Conservation (phyloP, 257 asterid genomes). For the Solanum pinnatisectum region DNA sequence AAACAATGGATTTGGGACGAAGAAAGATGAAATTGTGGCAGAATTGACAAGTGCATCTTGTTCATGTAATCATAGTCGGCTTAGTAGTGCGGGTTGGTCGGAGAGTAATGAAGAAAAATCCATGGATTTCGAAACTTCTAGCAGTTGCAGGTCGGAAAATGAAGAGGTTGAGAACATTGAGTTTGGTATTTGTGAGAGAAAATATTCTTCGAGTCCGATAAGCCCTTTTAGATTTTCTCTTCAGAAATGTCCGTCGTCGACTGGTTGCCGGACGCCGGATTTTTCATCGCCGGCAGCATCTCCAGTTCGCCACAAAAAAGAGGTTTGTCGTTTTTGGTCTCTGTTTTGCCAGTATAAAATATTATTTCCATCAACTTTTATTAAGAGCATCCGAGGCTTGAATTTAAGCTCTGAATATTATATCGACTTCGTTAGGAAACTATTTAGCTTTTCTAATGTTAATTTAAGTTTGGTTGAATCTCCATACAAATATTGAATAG, state of each 20-base stretch:
- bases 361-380: no score
- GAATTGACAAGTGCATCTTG: background rate
- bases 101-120: constrained; percentile 33
- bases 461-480: fast-evolving
- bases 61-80: constrained; percentile 18
- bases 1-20: background rate
- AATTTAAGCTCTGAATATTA: background rate
- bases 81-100: constrained; percentile 36
- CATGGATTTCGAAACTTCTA: constrained; percentile 25
- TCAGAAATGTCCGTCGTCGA: constrained; percentile 22
- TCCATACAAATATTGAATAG: background rate
- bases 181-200: constrained; percentile 4
- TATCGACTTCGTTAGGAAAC: fast-evolving
- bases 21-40: background rate
- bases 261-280: constrained; percentile 51
- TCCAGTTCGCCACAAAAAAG: constrained; percentile 36
- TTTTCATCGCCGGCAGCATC: constrained; percentile 63
- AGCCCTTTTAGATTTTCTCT: constrained; percentile 28
- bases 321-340: constrained; percentile 31
- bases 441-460: background rate
- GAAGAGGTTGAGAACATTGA: background rate
- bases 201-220: constrained; percentile 16
- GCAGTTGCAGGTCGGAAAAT: constrained; percentile 15
- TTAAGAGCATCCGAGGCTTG: background rate
- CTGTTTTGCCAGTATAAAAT: background rate